Evolutionary conservation across 2,329 filamentous ascomycete genomes (phyloP).

Genomic region (Colletotrichum higginsianum): DNA sequence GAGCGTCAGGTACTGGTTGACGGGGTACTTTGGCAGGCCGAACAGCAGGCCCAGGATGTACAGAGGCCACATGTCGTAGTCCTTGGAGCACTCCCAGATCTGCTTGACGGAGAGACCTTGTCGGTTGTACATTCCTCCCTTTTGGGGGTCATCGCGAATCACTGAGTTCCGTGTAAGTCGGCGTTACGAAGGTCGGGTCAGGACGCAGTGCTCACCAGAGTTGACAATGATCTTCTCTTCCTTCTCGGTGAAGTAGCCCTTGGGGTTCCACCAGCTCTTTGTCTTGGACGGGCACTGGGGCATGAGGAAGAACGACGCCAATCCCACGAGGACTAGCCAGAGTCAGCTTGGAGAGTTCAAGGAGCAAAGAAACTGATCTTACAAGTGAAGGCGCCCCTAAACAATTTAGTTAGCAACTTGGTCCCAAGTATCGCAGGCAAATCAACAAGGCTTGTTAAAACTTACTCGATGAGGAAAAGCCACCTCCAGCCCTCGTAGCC

Average conservation of each 20-base stretch:
- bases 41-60: slow-evolving; percentile 65
- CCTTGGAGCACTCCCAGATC: slow-evolving; percentile 64
- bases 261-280: slow-evolving; percentile 62
- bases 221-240: slow-evolving; percentile 74
- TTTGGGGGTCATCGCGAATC: slow-evolving; percentile 68
- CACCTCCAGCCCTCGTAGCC: slow-evolving; percentile 71
- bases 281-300: slow-evolving; percentile 54
- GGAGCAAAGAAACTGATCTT: slow-evolving; percentile 43
- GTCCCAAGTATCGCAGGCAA: rapidly evolving
- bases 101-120: slow-evolving; percentile 64
- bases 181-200: rapidly evolving
- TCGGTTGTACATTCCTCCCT: slow-evolving; percentile 71
- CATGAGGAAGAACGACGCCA: slow-evolving; percentile 51
- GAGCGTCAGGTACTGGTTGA: slow-evolving; percentile 47
- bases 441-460: background rate
- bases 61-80: slow-evolving; percentile 71
- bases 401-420: slow-evolving; percentile 33
- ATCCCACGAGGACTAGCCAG: slow-evolving; percentile 61
- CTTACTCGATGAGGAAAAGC: slow-evolving; percentile 62
- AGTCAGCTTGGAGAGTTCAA: slow-evolving; percentile 59
- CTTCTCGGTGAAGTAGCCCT: slow-evolving; percentile 70
- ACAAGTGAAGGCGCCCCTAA: slow-evolving; percentile 52
- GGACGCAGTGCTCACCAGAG: slow-evolving; percentile 50
- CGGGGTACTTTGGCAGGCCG: slow-evolving; percentile 45
- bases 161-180: slow-evolving; percentile 45